Percentiles rank a stretch among this genome's conserved stretches.
phyloP scores from a whole-genome alignment of 169 alveolate genomes.

The Plasmodium sp. region DNA sequence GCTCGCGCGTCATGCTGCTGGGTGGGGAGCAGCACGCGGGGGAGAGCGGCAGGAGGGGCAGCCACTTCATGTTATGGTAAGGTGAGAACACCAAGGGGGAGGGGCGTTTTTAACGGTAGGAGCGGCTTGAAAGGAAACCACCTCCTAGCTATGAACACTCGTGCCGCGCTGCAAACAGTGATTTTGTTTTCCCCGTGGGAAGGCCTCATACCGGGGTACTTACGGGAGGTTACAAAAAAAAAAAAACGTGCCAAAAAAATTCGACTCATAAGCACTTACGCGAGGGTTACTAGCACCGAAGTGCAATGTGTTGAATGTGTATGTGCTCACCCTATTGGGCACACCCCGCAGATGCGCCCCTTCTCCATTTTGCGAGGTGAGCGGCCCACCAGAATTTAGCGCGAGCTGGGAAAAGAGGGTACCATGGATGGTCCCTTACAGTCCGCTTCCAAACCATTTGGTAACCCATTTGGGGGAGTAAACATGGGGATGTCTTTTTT shows the following conservation, averaged over 20 bases:
- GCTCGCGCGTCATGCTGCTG: constrained; percentile 21
- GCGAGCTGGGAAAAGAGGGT: neutral
- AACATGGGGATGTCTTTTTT: neutral
- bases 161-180: neutral
- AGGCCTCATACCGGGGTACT: neutral
- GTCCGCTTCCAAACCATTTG: neutral
- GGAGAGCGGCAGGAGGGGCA: neutral
- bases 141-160: neutral
- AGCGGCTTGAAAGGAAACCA: neutral
- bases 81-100: neutral
- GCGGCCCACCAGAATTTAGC: neutral
- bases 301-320: neutral
- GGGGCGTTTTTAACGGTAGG: neutral
- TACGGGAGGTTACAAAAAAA: neutral
- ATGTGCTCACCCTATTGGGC: neutral
- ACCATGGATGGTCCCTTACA: neutral
- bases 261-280: neutral
- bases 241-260: neutral
- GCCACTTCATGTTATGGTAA: constrained; percentile 25
- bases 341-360: neutral
- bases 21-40: neutral
- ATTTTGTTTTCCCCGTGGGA: neutral
- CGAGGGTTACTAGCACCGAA: neutral
- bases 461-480: neutral
- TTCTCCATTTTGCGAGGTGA: neutral